These are phyloP conservation scores for Pyrus communis DNA, from an alignment of 306 rosid species.

Conservation along the genomic window DNA sequence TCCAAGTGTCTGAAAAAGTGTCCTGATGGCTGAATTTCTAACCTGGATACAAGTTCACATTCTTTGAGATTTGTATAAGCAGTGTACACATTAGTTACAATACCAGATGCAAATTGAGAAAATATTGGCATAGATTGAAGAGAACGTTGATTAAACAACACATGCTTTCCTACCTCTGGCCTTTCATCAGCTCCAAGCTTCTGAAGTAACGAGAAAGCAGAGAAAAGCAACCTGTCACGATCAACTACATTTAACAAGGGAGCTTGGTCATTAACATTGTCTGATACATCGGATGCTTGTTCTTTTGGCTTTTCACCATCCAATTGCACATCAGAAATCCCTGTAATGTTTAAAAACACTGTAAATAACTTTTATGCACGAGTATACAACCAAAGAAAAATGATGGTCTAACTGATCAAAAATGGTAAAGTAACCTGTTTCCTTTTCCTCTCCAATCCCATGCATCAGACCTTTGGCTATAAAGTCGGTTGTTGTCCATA, in stretches of 20 bases:
- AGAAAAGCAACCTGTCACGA: slow-evolving; percentile 60
- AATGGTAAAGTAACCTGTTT: slow-evolving; percentile 41
- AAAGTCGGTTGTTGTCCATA: slow-evolving; percentile 95
- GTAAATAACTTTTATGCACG: background rate
- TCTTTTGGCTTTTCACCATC: slow-evolving; percentile 36
- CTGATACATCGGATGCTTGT: slow-evolving; percentile 22
- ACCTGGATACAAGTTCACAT: slow-evolving; percentile 45
- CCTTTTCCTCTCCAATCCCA: slow-evolving; percentile 47
- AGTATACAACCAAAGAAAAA: background rate
- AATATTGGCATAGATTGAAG: background rate
- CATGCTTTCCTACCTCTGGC: slow-evolving; percentile 65
- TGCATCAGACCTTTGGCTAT: slow-evolving; percentile 70
- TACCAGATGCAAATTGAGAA: background rate
- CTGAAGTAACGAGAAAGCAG: slow-evolving; percentile 82
- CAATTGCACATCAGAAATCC: slow-evolving; percentile 25
- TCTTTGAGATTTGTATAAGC: background rate
- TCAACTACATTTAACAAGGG: slow-evolving; percentile 41
- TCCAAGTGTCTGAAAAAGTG: slow-evolving; percentile 90
- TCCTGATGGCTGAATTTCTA: slow-evolving; percentile 88
- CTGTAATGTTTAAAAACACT: slow-evolving; percentile 16
- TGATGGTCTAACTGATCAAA: slow-evolving; percentile 11
- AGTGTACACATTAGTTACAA: background rate
- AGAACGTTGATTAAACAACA: background rate
- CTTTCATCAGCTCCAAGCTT: slow-evolving; percentile 97
- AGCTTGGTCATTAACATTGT: slow-evolving; percentile 31